A percentile compares a stretch with the other conserved stretches of the same genome.
These are phyloP conservation scores for Cercophora newfieldiana DNA, from an alignment of 495 filamentous ascomycete genomes.

Conservation along the genomic window DNA sequence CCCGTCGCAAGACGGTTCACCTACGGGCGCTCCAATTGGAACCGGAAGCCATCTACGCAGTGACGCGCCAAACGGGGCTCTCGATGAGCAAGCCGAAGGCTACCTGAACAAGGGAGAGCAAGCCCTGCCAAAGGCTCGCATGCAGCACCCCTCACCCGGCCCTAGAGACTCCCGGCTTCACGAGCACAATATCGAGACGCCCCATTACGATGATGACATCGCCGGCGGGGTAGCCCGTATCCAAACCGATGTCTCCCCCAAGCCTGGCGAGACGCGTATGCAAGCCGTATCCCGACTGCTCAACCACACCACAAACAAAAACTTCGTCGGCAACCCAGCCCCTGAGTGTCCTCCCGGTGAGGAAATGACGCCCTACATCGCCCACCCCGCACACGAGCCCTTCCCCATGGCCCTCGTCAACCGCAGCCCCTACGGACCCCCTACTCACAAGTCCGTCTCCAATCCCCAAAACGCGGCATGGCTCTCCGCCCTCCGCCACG, in stretches of 20 bases:
- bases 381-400: slow-evolving; percentile 51
- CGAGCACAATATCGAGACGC: slow-evolving; percentile 57
- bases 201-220: slow-evolving; percentile 64
- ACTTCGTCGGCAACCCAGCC: slow-evolving; percentile 49
- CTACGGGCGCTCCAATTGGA: not conserved
- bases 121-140: slow-evolving; percentile 25
- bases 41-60: slow-evolving; percentile 4
- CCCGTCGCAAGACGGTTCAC: not conserved
- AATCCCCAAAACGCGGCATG: slow-evolving; percentile 74
- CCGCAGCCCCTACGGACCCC: slow-evolving; percentile 63
- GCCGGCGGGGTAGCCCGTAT: slow-evolving; percentile 59
- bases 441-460: slow-evolving; percentile 56
- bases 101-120: slow-evolving; percentile 23
- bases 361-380: slow-evolving; percentile 64
- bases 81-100: slow-evolving; percentile 11
- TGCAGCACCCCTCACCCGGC: slow-evolving; percentile 26
- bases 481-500: slow-evolving; percentile 66
- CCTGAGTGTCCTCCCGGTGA: slow-evolving; percentile 51
- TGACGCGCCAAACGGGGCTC: slow-evolving; percentile 11
- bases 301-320: slow-evolving; percentile 59
- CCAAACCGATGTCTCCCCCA: slow-evolving; percentile 53
- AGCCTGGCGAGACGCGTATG: slow-evolving; percentile 50
- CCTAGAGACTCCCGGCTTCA: slow-evolving; percentile 38
- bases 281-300: slow-evolving; percentile 62
- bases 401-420: slow-evolving; percentile 73